phyloP scores from a whole-genome alignment of 352 stramenopile species.

The Globisporangium canariense region DNA sequence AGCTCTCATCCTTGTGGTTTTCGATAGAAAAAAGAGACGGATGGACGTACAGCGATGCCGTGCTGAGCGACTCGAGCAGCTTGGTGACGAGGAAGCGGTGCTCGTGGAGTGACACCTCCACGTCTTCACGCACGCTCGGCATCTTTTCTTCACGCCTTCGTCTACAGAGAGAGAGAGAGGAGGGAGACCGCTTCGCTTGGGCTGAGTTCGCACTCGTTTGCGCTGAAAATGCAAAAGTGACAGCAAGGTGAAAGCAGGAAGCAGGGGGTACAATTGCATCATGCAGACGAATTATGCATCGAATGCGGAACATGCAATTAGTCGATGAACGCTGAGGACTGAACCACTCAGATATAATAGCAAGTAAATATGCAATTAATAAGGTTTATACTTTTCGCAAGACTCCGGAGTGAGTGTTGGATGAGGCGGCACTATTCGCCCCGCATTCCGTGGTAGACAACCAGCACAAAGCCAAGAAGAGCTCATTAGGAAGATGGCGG shows the following conservation, averaged over 20 bases:
- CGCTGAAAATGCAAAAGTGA: not conserved
- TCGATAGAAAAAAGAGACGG: not conserved
- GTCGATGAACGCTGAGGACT: too few species aligned
- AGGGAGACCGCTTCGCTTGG: not conserved
- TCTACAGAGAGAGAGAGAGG: not conserved
- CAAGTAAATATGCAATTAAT: not conserved
- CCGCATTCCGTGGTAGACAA: slow-evolving; percentile 7
- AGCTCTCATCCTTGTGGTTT: not conserved
- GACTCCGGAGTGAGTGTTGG: not conserved
- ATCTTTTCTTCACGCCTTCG: slow-evolving; percentile 15
- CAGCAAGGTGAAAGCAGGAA: not conserved
- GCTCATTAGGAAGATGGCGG: not conserved
- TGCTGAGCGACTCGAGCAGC: slow-evolving; percentile 73
- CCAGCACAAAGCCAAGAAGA: not conserved
- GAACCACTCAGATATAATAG: too few species aligned
- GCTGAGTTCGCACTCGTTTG: not conserved
- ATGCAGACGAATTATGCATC: not conserved
- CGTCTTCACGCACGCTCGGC: slow-evolving; percentile 67
- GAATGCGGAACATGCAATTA: not conserved
- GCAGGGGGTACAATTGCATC: slow-evolving; percentile 9
- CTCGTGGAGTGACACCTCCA: slow-evolving; percentile 72
- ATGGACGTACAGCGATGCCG: slow-evolving; percentile 32
- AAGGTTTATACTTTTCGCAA: not conserved
- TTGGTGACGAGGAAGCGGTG: slow-evolving; percentile 85
- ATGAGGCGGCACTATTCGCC: slow-evolving; percentile 3